Percentiles rank a stretch among this genome's conserved stretches.
Conservation (phyloP, 2,329 filamentous ascomycete genomes). For the Didymosphaeria variabile region DNA sequence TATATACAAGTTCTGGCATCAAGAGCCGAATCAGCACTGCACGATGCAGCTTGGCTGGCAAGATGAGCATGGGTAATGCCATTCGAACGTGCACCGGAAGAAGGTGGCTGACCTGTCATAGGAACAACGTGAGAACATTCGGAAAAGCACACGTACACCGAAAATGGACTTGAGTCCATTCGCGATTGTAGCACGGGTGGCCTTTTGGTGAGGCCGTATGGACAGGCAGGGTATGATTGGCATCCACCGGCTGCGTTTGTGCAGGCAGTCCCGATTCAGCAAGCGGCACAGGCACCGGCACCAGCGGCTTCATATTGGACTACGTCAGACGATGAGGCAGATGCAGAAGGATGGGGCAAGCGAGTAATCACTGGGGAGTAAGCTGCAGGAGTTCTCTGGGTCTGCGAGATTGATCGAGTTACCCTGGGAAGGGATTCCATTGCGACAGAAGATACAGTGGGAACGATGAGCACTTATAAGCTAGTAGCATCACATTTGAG, state of each 20-base stretch:
- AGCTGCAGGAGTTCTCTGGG: too few species aligned
- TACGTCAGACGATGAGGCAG: neutral
- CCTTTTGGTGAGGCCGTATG: neutral
- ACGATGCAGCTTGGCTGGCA: neutral
- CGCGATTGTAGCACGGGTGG: neutral
- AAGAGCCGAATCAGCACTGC: neutral
- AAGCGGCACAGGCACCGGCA: too few species aligned
- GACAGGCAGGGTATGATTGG: neutral
- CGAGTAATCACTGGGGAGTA: neutral
- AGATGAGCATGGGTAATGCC: neutral
- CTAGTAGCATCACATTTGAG: too few species aligned
- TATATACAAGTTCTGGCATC: neutral
- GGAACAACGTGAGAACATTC: neutral
- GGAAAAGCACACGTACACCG: neutral
- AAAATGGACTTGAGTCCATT: neutral
- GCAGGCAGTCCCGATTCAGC: neutral
- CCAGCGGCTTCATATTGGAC: neutral
- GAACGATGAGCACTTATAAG: too few species aligned
- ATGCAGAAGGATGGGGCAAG: neutral
- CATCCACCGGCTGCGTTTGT: neutral
- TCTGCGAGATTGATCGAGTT: too few species aligned
- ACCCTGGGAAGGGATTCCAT: too few species aligned
- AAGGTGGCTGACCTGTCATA: neutral
- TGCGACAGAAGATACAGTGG: too few species aligned
- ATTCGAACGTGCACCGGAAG: neutral